Evolutionary conservation across 2,329 filamentous ascomycete species (phyloP).

Genomic region (Stemphylium vesicarium): DNA sequence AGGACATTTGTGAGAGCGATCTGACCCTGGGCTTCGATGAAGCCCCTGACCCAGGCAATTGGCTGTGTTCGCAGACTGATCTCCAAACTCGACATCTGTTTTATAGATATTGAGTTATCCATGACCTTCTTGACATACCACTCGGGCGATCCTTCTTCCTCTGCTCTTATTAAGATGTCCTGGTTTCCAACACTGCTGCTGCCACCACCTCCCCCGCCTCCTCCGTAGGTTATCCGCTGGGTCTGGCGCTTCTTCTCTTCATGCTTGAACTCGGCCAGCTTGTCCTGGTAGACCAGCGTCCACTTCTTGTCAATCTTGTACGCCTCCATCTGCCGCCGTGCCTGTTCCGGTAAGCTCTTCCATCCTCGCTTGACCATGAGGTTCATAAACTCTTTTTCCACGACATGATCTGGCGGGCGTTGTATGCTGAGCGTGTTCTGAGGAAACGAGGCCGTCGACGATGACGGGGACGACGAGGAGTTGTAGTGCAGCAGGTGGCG

Average conservation of each 20-base stretch:
- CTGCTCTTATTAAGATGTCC: slow-evolving; percentile 74
- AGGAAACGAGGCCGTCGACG: slow-evolving; percentile 57
- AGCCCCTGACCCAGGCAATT: slow-evolving; percentile 94
- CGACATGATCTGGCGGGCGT: slow-evolving; percentile 76
- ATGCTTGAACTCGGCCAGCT: slow-evolving; percentile 89
- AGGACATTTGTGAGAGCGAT: slow-evolving; percentile 94
- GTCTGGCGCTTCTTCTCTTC: slow-evolving; percentile 87
- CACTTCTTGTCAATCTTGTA: slow-evolving; percentile 96
- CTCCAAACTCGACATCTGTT: slow-evolving; percentile 89
- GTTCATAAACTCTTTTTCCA: slow-evolving; percentile 89
- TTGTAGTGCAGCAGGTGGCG: slow-evolving; percentile 50
- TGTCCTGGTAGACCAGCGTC: slow-evolving; percentile 95
- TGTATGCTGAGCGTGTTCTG: slow-evolving; percentile 67
- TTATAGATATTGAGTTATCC: slow-evolving; percentile 91
- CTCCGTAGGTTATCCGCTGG: slow-evolving; percentile 66
- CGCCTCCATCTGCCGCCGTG: slow-evolving; percentile 91
- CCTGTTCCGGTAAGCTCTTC: slow-evolving; percentile 96
- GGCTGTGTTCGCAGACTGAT: slow-evolving; percentile 96
- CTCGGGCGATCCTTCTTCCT: slow-evolving; percentile 94
- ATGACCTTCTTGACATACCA: slow-evolving; percentile 98
- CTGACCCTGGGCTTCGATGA: slow-evolving; percentile 96
- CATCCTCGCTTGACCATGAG: slow-evolving; percentile 98
- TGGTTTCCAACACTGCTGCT: slow-evolving; percentile 47
- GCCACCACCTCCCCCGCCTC: slow-evolving; percentile 41
- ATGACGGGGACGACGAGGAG: slow-evolving; percentile 55